A percentile compares a stretch with the other conserved stretches of the same genome.
These are phyloP conservation scores for Thelephora ganbajun DNA, from an alignment of 768 basidiomycete species.

Conservation along the genomic window DNA sequence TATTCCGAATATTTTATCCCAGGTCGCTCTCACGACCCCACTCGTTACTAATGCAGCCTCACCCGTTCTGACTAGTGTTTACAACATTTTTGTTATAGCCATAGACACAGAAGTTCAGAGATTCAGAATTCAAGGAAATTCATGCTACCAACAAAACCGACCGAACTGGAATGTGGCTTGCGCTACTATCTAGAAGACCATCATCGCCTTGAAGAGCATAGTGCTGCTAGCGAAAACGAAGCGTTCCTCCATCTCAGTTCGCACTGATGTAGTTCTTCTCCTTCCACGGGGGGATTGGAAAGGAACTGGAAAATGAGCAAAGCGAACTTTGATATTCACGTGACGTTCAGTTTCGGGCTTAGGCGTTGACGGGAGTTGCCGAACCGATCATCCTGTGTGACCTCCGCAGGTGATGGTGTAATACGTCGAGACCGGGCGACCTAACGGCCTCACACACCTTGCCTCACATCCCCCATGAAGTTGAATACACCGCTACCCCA, in stretches of 20 bases:
- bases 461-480: constrained; percentile 23
- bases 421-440: constrained; percentile 1
- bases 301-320: not conserved
- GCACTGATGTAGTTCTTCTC: constrained; percentile 17
- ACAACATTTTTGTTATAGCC: no score
- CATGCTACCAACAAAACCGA: no score
- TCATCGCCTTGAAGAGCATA: constrained; percentile 20
- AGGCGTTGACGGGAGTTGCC: not conserved
- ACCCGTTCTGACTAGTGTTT: no score
- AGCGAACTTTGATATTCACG: not conserved
- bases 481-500: constrained; percentile 37
- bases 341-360: not conserved
- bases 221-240: constrained; percentile 25
- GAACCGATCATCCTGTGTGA: constrained; percentile 4
- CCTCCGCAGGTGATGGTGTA: not conserved
- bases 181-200: constrained; percentile 26
- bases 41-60: no score
- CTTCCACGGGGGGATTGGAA: constrained; percentile 10
- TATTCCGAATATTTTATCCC: no score
- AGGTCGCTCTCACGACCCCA: no score
- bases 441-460: not conserved
- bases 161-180: constrained; percentile 15
- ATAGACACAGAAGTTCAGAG: no score
- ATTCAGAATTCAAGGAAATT: no score
- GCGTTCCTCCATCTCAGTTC: constrained; percentile 12